Evolutionary conservation across 1,284 basidiomycete genomes (phyloP), one percentile per base, ranked within the genome.

Genomic region (Flammula alnicola): DNA sequence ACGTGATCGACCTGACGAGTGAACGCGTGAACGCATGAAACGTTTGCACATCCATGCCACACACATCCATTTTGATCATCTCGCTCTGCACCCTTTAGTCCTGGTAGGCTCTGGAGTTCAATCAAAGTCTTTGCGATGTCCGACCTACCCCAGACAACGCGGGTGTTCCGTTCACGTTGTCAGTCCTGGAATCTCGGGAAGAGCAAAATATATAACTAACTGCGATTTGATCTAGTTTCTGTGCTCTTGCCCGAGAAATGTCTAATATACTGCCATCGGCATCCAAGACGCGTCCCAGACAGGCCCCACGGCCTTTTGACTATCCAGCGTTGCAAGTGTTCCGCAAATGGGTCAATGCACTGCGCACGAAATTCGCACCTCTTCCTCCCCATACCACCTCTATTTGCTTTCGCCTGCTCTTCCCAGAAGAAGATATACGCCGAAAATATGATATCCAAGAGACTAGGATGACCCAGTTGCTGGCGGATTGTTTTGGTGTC

Each of bases 391-490:
- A 74, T 9, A 80, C 79, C 8, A 74, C 78, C n/a, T 63, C 70
- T 8, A 74, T 71, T 1, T 65, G 91, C 25, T 85, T 94, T 60
- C 80, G 83, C 1, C 65, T 93, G 2, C 70, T 95, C n/a, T 93
- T 93, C 63, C 92, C 93, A 0, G 84, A 93, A 47, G 83, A 91
- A 49, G 91, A 93, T 49, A 59, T 72, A 0, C 67, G 78, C 23
- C 74, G 92, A 23, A 83, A 83, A 61, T 95, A 91, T 57, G 81
- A 82, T 14, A 72, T 94, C 60, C 83, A 88, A 61, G 92, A 95
- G 69, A 71, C 72, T 4, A 74, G 66, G n/a, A 74, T 95, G n/a
- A 79, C 79, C 0, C 64, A 66, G 5, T 67, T 76, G 23, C 71
- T 95, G 0, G 73, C 76, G 2, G 67, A 78, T 11, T 74, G 80